Base-by-base conservation (phyloP, 192 early-diverging fungal genomes). In the Coemansia asiatica region DNA sequence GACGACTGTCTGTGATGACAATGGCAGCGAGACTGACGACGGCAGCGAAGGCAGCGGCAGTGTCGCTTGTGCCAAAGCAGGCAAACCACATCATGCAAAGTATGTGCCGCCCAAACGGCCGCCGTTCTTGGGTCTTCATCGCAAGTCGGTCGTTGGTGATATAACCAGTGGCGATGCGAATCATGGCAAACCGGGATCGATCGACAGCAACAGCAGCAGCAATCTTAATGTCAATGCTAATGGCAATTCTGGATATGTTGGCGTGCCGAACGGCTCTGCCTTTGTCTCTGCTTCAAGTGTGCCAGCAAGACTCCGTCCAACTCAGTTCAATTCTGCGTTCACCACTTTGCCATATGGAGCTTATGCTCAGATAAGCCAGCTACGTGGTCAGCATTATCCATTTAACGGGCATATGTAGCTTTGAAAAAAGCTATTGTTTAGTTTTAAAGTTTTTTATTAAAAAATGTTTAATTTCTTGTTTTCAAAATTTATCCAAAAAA, bases 281-380 rank as follows among this genome's bases (percentile, higher is more conserved):
- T 44, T 23, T 60, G 59, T 40, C 16, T 4, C 25, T 2, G 59
- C 44, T 13, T 27, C 31, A 18, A 47, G 59, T 18, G 56, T 59
- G 13, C 1, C 60, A 35, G 33, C 68, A 18, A 63, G 72, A 31
- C 66, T 72, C 19, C 78, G 72, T 10, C 48, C 72, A 22, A 72
- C 73, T 9, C 78, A 75, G 66, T 75, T 75, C 66, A 81, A 35
- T 29, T 75, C 78, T 35, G 72, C 78, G 25, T 81, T 81, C 47
- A 81, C 68, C n/a, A 81, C 78, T 3, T 65, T 75, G 49, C 78
- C 78, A 6, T 81, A 81, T 44, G 73, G 72, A 44, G 61, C 68
- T 10, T 69, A 72, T 29, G 68, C 66, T 10, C 76, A 79, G 38
- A 36, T 69, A 19, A 50, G 56, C 35, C 67, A 75, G 53, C 35